These are phyloP conservation scores for Vaccinium corymbosum DNA, from an alignment of 148 eudicot species.

Conservation along the genomic window DNA sequence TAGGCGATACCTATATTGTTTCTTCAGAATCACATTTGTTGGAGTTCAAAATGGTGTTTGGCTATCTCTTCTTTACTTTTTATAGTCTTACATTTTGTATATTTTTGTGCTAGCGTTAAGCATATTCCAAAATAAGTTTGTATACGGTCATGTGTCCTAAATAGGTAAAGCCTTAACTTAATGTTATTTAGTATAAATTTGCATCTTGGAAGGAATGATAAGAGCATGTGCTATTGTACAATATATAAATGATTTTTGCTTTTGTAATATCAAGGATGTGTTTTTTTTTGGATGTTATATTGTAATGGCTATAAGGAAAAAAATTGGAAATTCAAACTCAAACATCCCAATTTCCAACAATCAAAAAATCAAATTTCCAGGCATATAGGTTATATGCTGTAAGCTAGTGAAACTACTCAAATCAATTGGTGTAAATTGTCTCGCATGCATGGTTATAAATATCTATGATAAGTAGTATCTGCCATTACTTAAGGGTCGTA, in stretches of 20 bases:
- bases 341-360: background rate
- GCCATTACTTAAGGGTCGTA: background rate
- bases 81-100: background rate
- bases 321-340: background rate
- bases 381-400: background rate
- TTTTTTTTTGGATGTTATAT: background rate
- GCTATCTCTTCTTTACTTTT: background rate
- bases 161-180: background rate
- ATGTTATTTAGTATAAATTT: background rate
- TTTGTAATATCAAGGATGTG: background rate
- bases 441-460: background rate
- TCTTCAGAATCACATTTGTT: background rate
- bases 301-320: background rate
- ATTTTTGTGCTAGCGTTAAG: background rate
- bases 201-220: background rate
- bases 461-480: background rate
- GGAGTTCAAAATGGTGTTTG: background rate
- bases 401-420: background rate
- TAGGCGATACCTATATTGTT: background rate
- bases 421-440: background rate
- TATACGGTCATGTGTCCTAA: background rate
- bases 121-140: background rate
- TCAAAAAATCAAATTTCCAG: background rate
- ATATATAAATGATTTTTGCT: background rate
- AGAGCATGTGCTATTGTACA: background rate